A percentile compares a stretch with the other conserved stretches of the same genome.
phyloP scores from a whole-genome alignment of 148 eudicot species.

The Arbutus unedo region DNA sequence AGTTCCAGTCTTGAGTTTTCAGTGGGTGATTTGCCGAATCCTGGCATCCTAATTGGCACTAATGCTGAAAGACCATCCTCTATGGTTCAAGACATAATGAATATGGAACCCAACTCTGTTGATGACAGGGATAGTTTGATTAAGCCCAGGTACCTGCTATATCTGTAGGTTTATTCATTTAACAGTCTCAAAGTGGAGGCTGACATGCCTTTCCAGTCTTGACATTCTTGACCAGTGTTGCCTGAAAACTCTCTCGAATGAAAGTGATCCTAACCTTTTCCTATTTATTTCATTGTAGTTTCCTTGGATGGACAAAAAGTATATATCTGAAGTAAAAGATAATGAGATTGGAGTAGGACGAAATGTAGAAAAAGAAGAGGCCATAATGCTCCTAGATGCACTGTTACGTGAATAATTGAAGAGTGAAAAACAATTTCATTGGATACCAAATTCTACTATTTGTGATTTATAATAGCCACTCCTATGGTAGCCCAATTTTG shows the following conservation, averaged over 20 bases:
- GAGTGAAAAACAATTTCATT: neutral
- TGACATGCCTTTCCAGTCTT: neutral
- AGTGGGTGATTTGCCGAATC: constrained; percentile 33
- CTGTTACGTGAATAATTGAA: neutral
- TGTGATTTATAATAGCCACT: neutral
- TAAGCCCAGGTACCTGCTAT: constrained; percentile 36
- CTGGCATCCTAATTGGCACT: constrained; percentile 9
- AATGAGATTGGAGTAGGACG: neutral
- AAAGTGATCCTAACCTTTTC: neutral
- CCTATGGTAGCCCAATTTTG: neutral
- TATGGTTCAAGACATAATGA: constrained; percentile 22
- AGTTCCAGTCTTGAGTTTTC: constrained; percentile 40
- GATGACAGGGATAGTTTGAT: constrained; percentile 24
- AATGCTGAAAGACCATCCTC: constrained; percentile 30
- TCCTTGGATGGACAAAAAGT: neutral
- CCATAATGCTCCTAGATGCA: neutral
- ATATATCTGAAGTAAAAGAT: neutral
- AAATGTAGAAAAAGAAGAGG: neutral
- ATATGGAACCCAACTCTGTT: constrained; percentile 27
- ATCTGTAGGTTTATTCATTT: neutral
- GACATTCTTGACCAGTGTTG: neutral
- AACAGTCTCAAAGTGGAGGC: neutral
- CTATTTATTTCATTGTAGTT: neutral
- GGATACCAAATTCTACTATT: neutral
- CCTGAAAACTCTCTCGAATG: neutral